These are phyloP conservation scores for Monosiga brevicollis DNA, from an alignment of 78 protist species.

Conservation along the genomic window DNA sequence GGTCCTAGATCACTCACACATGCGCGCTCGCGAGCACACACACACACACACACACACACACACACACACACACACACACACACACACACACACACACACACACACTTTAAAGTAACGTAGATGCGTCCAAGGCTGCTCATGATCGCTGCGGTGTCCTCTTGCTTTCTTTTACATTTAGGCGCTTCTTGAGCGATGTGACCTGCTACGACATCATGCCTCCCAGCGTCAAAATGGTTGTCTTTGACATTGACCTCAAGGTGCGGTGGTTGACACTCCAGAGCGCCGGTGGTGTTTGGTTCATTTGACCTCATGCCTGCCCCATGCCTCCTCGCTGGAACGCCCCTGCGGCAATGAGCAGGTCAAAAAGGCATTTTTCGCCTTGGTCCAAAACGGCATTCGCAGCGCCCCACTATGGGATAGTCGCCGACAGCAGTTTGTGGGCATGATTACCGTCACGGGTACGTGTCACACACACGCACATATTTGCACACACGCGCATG, in stretches of 20 bases:
- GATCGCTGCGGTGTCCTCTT: background rate
- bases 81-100: background rate
- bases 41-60: background rate
- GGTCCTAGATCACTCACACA: too few relatives aligned
- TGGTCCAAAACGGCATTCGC: constrained; percentile 31
- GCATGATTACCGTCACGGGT: constrained; percentile 50
- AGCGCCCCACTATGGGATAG: constrained; percentile 50
- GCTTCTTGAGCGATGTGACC: background rate
- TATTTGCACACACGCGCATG: too few relatives aligned
- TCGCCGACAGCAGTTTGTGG: constrained; percentile 15
- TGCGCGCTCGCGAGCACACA: background rate
- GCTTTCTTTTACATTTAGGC: background rate
- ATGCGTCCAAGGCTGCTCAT: background rate
- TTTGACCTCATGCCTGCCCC: background rate
- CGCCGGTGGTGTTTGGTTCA: background rate
- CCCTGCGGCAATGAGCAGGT: background rate
- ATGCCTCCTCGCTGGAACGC: background rate
- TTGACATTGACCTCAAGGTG: constrained; percentile 32
- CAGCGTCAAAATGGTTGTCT: constrained; percentile 39
- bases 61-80: background rate
- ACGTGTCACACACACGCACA: too few relatives aligned
- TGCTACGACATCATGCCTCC: constrained; percentile 41
- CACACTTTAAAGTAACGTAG: background rate
- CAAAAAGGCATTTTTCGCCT: constrained; percentile 36
- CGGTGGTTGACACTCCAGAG: background rate